Base-by-base conservation (phyloP, 768 basidiomycete genomes). In the Sporobolomyces roseus region DNA sequence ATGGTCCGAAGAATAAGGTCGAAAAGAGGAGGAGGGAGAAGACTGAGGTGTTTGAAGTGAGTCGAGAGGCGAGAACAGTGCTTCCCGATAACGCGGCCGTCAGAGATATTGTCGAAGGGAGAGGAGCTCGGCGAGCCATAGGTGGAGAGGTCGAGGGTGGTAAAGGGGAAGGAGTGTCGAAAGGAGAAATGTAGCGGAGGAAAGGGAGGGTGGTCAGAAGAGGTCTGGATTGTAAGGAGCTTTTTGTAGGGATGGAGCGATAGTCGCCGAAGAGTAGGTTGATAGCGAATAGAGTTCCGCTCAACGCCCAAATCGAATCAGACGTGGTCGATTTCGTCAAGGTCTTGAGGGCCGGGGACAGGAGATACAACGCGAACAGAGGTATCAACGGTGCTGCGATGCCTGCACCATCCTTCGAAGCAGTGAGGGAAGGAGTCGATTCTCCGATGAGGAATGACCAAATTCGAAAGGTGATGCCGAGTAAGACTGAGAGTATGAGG, bases 241-340 rank as follows among this genome's bases (percentile, higher is more conserved):
- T 23, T 12, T 46, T 3, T n/a, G n/a, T 38, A 1, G 68, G 68
- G 1, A 69, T 60, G 29, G 70, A 53, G 38, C 85, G 84, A 77
- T 91, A 94, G 79, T 96, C 91, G 19, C 89, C 89, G 54, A 97
- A 80, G 65, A 93, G 80, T 25, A 86, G 83, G 77, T 93, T 91
- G 45, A 96, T 80, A 60, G 85, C 81, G 78, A 97, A 90, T 50
- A 98, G 84, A 59, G 83, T 82, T 5, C 66, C 74, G n/a, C 91
- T 85, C 58, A 97, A 80, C 9, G 94, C 93, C 92, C 92, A 97
- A 72, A 98, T 93, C 33, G 92, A 92, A 78, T 99, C 96, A 17
- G 90, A 90, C 45, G 94, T 96, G 6, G 93, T 97, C 30, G 93
- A 91, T 45, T 90, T 89, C 33, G 92, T 94, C 76, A 99, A 80